Conservation (phyloP, 169 alveolate species). For the Plasmodium knowlesi region DNA sequence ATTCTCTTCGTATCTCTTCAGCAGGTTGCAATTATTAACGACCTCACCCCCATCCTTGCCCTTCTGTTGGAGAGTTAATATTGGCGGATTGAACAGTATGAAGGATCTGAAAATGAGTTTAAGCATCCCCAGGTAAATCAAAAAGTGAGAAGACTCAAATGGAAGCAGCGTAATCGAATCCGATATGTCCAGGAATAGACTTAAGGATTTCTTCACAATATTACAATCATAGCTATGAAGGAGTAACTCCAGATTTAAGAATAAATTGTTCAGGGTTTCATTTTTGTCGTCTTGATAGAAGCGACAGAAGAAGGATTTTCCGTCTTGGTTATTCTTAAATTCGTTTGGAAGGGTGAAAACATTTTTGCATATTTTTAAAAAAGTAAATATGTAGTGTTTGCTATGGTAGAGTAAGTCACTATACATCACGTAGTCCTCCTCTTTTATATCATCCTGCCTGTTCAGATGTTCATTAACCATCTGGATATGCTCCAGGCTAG, state of each 20-base stretch:
- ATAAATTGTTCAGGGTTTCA: not conserved
- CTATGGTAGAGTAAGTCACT: constrained; percentile 11
- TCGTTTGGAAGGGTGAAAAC: constrained; percentile 36
- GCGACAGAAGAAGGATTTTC: not conserved
- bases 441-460: not conserved
- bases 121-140: constrained; percentile 4
- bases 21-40: not conserved
- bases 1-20: not conserved
- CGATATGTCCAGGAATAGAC: constrained; percentile 15
- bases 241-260: constrained; percentile 6
- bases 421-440: constrained; percentile 59
- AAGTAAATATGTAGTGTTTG: constrained; percentile 20
- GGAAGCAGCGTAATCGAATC: constrained; percentile 20
- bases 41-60: not conserved
- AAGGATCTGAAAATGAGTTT: constrained; percentile 10
- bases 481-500: constrained; percentile 21
- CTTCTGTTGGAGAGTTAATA: constrained; percentile 9
- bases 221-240: constrained; percentile 39
- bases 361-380: constrained; percentile 56
- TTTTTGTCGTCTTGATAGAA: constrained; percentile 7
- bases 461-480: constrained; percentile 11
- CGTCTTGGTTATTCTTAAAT: not conserved
- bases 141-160: constrained; percentile 10
- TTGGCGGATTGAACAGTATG: constrained; percentile 17
- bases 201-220: constrained; percentile 4